Evolutionary conservation across 169 alveolate species (phyloP), one percentile per base, ranked within the genome.

Genomic region (Babesia ovis): DNA sequence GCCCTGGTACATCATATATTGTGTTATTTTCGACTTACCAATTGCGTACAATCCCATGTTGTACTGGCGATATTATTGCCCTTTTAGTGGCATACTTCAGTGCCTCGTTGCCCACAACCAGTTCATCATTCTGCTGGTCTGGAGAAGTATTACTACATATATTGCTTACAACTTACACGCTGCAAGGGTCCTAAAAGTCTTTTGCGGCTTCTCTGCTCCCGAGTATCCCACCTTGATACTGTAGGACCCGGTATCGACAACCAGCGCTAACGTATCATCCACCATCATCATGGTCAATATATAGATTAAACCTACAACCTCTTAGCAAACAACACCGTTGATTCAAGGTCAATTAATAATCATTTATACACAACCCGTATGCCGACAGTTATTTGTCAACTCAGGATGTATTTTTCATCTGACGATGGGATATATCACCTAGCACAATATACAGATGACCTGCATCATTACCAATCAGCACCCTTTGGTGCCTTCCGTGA

Each of bases 41-140:
- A 56, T 95, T 91, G 22, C 88, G 72, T 34, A 96, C 92, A 31
- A 90, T 89, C 23, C 98, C 98, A 70, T 93, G 87, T 48, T 69
- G 82, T 20, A 79, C 27, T 23, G 87, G 87, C 34, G 60, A 48
- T 64, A 46, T 53, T 29, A 79, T 43, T 0, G 59, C 59, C 43
- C 31, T 42, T 20, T 32, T 4, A 5, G 37, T 83, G 18, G 22
- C 22, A 34, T 70, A 25, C 43, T 68, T 55, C 46, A 79, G 16
- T 18, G 77, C 82, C 20, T 35, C 61, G 12, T 68, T 34, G 8
- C 87, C 87, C 18, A 79, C 72, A 29, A 69, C 37, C 23, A 71
- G 68, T n/a, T 79, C 87, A 4, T 23, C 77, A 14, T 67, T 57
- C 16, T 62, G 70, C 20, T 29, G 37, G 58, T 56, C 39, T 57